These are phyloP conservation scores for Cystobasidium pallidum DNA, from an alignment of 1,284 basidiomycete species.

Conservation along the genomic window DNA sequence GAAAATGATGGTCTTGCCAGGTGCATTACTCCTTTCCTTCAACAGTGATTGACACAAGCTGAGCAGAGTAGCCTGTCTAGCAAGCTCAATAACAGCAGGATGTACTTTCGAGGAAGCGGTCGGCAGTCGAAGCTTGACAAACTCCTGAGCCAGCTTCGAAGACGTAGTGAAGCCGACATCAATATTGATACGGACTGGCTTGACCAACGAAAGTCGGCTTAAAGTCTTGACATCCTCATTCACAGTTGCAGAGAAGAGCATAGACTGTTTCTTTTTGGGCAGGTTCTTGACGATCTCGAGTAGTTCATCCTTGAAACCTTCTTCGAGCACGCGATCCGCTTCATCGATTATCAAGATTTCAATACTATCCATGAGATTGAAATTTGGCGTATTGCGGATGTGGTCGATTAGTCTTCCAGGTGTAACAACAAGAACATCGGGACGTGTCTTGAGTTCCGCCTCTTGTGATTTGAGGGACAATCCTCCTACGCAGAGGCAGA, in stretches of 20 bases:
- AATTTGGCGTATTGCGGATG: slow-evolving; percentile 90
- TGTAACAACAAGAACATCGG: slow-evolving; percentile 91
- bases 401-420: slow-evolving; percentile 97
- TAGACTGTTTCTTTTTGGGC: slow-evolving; percentile 86
- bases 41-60: slow-evolving; percentile 76
- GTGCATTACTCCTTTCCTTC: slow-evolving; percentile 73
- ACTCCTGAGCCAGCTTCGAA: slow-evolving; percentile 89
- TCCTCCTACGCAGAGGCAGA: slow-evolving; percentile 87
- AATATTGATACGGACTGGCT: slow-evolving; percentile 90
- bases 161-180: slow-evolving; percentile 90
- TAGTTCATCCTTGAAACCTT: slow-evolving; percentile 95
- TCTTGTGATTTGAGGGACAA: slow-evolving; percentile 91
- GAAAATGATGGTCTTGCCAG: slow-evolving; percentile 82
- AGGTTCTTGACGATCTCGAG: slow-evolving; percentile 90
- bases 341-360: slow-evolving; percentile 95
- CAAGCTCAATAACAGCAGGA: slow-evolving; percentile 45
- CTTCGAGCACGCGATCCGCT: slow-evolving; percentile 96
- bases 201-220: slow-evolving; percentile 85
- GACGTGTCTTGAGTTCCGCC: slow-evolving; percentile 75
- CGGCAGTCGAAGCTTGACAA: slow-evolving; percentile 73
- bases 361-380: slow-evolving; percentile 80
- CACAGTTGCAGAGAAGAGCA: slow-evolving; percentile 99
- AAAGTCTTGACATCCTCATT: slow-evolving; percentile 93
- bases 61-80: slow-evolving; percentile 57
- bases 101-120: slow-evolving; percentile 45